Evolutionary conservation across 2,329 filamentous ascomycete genomes (phyloP), one percentile per base, ranked within the genome.

Genomic region (Hirsutella minnesotensis): DNA sequence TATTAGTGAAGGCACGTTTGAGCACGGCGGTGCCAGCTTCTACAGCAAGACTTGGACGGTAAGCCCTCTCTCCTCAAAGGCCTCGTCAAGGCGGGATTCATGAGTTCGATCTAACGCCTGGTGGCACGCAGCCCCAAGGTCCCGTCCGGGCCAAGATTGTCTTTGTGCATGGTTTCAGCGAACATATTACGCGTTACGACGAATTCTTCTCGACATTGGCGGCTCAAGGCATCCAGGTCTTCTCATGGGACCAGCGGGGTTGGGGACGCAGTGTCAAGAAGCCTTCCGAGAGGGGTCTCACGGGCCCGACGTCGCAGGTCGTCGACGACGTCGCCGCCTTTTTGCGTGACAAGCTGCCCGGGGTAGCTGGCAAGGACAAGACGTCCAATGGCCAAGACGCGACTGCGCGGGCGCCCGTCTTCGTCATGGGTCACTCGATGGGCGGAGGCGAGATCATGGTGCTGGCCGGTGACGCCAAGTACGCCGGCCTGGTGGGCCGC

Each of bases 371-470:
- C 5, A 44, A 16, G 3, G 24, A 30, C 16, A n/a, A n/a, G n/a
- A n/a, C n/a, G n/a, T n/a, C n/a, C n/a, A n/a, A n/a, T n/a, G n/a
- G n/a, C n/a, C n/a, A n/a, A n/a, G 24, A 40, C 10, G 20, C 31
- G 12, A 13, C 39, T 3, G 4, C 27, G 9, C 43, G n/a, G n/a
- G n/a, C 69, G 30, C 86, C 87, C 0, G 57, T 94, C 15, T 95
- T 95, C 63, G 72, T 95, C 18, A 79, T 92, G 68, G 89, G 89
- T 42, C 87, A 95, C 63, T 88, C 82, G 19, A 95, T 95, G 86
- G 89, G 89, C 50, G 89, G 89, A 46, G 86, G 79, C 20, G 75
- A 94, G 62, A 75, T 80, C 5, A 66, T 94, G 9, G 79, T 76
- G 36, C 59, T 82, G 19, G 72, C 72, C 20, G 70, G 66, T 43